Conservation (phyloP, 1,139 yeast species). For the Sugiyamaella grinbergsii region DNA sequence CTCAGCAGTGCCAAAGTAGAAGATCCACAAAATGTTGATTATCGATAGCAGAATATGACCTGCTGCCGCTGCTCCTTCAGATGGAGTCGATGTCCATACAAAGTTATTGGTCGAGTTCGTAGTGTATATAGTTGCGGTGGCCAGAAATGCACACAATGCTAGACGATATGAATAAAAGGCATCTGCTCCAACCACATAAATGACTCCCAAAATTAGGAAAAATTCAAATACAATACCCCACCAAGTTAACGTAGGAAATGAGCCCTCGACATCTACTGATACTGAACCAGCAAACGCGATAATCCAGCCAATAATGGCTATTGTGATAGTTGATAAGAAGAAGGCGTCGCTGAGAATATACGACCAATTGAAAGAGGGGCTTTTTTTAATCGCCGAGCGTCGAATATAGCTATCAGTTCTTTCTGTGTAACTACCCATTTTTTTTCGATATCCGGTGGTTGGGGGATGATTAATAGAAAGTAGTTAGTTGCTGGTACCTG, state of each 20-base stretch:
- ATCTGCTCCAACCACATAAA: conserved; percentile 65
- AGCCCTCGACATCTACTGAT: conserved; percentile 41
- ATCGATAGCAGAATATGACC: conserved; percentile 85
- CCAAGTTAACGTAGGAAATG: conserved; percentile 87
- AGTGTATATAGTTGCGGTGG: conserved; percentile 75
- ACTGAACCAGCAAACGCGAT: conserved; percentile 86
- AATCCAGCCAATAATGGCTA: conserved; percentile 60
- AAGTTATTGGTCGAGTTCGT: conserved; percentile 80
- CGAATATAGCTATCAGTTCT: conserved; percentile 23
- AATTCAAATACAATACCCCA: conserved; percentile 94
- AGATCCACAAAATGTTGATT: conserved; percentile 71
- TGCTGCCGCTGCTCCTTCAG: conserved; percentile 88
- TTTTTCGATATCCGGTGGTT: too few species aligned
- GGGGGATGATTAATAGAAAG: too few species aligned
- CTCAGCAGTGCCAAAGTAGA: conserved; percentile 65
- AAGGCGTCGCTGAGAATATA: conserved; percentile 46
- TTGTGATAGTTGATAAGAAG: conserved; percentile 43
- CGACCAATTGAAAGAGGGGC: conserved; percentile 27
- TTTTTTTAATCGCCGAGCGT: conserved; percentile 17
- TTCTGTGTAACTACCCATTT: conserved; percentile 19
- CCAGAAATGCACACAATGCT: conserved; percentile 55
- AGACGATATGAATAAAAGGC: conserved; percentile 70
- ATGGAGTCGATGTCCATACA: conserved; percentile 61
- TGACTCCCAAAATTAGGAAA: conserved; percentile 56
- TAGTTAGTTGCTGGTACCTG: too few species aligned